Conservation (phyloP, 2,329 filamentous ascomycete species). For the Aureobasidium sp. region DNA sequence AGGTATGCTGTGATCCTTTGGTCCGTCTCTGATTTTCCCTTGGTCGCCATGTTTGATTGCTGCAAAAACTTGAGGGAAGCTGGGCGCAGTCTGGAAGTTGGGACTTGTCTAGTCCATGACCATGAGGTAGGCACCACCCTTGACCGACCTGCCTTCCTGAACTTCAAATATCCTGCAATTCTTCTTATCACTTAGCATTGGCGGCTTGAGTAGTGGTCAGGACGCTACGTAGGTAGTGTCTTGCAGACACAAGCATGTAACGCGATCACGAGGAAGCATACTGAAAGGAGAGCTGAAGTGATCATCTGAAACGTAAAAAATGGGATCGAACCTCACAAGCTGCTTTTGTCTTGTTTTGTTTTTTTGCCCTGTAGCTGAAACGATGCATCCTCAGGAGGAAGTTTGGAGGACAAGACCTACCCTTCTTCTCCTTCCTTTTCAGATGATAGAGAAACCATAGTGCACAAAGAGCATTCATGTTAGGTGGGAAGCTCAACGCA, state of each 20-base stretch:
- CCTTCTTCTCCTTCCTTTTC: not conserved
- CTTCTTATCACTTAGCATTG: not conserved
- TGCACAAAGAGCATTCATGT: too few species aligned
- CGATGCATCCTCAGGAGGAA: too few species aligned
- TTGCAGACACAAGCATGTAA: not conserved
- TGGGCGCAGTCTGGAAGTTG: not conserved
- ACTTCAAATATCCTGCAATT: not conserved
- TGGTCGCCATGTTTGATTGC: not conserved
- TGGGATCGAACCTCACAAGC: not conserved
- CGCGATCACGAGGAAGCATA: not conserved
- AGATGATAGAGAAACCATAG: too few species aligned
- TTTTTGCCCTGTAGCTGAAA: too few species aligned
- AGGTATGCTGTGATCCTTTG: not conserved
- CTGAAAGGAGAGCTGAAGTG: not conserved
- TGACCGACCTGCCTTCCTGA: not conserved
- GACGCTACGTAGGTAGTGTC: not conserved
- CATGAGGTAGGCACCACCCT: not conserved
- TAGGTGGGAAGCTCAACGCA: too few species aligned
- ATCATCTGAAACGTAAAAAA: not conserved
- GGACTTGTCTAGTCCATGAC: not conserved
- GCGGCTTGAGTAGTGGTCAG: not conserved
- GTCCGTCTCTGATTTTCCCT: not conserved
- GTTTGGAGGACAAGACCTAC: too few species aligned
- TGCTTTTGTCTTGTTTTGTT: not conserved
- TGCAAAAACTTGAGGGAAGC: too few species aligned